These are phyloP conservation scores for Penicillium hordei DNA, from an alignment of 2,329 filamentous ascomycete genomes.

Conservation along the genomic window DNA sequence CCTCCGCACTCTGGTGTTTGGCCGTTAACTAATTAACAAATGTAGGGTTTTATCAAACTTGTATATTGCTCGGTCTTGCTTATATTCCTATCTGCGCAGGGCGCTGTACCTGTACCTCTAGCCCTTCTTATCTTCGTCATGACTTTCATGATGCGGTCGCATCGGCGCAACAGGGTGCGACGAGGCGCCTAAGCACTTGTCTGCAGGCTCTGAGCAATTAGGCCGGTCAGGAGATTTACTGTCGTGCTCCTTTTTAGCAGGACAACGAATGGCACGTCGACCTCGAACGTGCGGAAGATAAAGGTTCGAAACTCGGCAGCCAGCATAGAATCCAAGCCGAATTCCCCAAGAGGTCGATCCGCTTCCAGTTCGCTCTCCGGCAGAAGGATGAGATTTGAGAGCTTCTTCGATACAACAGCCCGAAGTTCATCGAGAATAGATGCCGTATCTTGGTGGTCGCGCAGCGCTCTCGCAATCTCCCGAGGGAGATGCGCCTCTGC, in stretches of 20 bases:
- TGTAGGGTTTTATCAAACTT: no score
- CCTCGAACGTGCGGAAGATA: conserved; percentile 18
- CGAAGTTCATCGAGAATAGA: background rate
- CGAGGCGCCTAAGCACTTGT: background rate
- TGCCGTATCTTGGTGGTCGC: background rate
- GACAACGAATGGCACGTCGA: conserved; percentile 21
- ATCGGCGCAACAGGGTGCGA: no score
- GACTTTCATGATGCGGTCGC: no score
- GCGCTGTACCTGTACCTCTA: no score
- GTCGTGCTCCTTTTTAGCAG: background rate
- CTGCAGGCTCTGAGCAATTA: background rate
- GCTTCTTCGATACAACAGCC: background rate
- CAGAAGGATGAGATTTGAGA: background rate
- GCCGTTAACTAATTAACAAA: no score
- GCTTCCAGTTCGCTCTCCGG: background rate
- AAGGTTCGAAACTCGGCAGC: conserved; percentile 27
- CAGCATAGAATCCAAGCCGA: conserved; percentile 29
- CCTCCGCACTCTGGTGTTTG: no score
- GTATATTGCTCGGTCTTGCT: no score
- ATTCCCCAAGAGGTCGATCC: conserved; percentile 5
- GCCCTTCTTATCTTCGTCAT: no score
- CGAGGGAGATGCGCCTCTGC: background rate
- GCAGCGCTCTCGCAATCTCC: background rate
- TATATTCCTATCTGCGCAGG: no score
- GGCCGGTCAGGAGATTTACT: background rate